phyloP scores from a whole-genome alignment of 1,284 basidiomycete genomes.

The Anthracocystis walkeri region DNA sequence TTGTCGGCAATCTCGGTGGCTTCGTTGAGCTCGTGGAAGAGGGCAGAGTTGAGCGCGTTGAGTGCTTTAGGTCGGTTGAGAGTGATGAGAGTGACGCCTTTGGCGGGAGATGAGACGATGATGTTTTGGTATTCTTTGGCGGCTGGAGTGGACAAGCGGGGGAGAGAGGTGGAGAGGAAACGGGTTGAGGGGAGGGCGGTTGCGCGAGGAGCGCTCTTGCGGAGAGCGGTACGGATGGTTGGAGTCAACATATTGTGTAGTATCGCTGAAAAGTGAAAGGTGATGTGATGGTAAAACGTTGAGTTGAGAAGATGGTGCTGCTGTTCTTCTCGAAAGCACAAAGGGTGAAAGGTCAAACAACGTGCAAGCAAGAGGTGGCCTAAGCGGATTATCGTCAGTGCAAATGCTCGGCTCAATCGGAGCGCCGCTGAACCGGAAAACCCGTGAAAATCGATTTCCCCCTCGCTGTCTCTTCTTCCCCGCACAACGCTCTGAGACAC shows the following conservation, averaged over 20 bases:
- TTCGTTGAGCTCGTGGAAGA: constrained; percentile 78
- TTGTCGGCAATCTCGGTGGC: constrained; percentile 81
- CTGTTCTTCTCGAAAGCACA: constrained; percentile 9
- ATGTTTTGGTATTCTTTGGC: constrained; percentile 75
- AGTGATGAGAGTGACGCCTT: constrained; percentile 86
- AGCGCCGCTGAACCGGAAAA: constrained; percentile 35
- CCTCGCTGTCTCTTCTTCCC: not conserved
- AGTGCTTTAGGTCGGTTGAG: constrained; percentile 96
- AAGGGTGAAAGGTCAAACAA: not conserved
- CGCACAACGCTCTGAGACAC: not conserved
- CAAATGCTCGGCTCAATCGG: constrained; percentile 31
- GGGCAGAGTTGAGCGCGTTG: constrained; percentile 74
- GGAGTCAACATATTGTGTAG: constrained; percentile 31
- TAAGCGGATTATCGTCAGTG: constrained; percentile 13
- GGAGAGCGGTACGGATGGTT: constrained; percentile 43
- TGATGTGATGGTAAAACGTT: not conserved
- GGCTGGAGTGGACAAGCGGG: constrained; percentile 42
- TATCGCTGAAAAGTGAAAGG: too few relatives aligned
- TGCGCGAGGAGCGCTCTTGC: constrained; percentile 30
- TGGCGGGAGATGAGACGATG: constrained; percentile 79
- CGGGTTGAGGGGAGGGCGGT: constrained; percentile 35
- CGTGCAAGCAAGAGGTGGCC: constrained; percentile 12
- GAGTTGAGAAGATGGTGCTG: not conserved
- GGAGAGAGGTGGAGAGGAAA: constrained; percentile 54
- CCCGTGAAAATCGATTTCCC: constrained; percentile 37